Evolutionary conservation across 164 flowering plant species (phyloP).

Genomic region (Annona squamosa): DNA sequence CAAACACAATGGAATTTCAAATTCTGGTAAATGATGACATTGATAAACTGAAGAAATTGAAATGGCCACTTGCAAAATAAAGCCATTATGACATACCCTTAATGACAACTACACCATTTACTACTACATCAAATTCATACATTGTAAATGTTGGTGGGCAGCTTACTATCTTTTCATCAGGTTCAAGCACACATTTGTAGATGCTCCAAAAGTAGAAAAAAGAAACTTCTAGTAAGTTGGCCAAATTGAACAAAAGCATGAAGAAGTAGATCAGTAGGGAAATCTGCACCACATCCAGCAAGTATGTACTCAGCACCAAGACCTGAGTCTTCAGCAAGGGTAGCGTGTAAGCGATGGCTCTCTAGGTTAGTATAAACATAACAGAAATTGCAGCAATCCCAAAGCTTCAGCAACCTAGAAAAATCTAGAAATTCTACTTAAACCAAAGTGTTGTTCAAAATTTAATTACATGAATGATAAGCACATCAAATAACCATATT

Average conservation of each 20-base stretch:
- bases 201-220: constrained; percentile 1
- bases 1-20: not conserved
- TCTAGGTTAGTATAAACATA: constrained; percentile 95
- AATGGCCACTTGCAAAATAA: not conserved
- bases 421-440: constrained; percentile 28
- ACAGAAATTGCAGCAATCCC: constrained; percentile 76
- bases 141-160: constrained; percentile 99
- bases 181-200: constrained; percentile 89
- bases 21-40: not conserved
- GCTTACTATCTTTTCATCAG: constrained; percentile 94
- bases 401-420: constrained; percentile 82
- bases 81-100: constrained; percentile 44
- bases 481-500: not conserved
- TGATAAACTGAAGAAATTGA: not conserved
- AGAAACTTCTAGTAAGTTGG: not conserved
- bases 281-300: constrained; percentile 95
- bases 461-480: not conserved
- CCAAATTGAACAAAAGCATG: not conserved
- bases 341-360: constrained; percentile 77
- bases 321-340: constrained; percentile 93
- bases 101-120: constrained; percentile 77
- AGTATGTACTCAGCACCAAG: constrained; percentile 85
- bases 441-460: constrained; percentile 6
- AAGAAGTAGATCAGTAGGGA: not conserved
- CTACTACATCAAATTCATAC: constrained; percentile 98